Evolutionary conservation across 352 stramenopile species (phyloP), one percentile per base, ranked within the genome.

Genomic region (Phytophthora sojae): DNA sequence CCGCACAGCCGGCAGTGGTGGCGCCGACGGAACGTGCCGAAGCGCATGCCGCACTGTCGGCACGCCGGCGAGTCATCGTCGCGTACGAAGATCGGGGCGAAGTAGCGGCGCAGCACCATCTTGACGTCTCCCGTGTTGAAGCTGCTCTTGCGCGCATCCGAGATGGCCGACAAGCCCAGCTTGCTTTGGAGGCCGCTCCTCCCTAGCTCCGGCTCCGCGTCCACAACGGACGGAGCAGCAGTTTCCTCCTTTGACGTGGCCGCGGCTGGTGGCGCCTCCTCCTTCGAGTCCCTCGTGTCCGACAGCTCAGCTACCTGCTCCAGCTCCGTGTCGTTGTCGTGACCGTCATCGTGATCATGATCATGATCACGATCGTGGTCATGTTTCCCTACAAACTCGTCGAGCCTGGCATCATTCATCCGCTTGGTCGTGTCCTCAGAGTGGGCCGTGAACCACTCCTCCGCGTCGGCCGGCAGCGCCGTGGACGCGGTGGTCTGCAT

Each of bases 1-100:
- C 89, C 89, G 55, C 89, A 96, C 9, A 96, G 70, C 11, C 81
- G 79, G 44, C 89, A 96, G 62, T 95, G 84, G 58, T 95, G 82
- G 23, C 88, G 85, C 11, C 88, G 85, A 25, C 88, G 83, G 42
- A 95, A 86, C 7, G 92, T 81, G 25, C 83, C 82, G 73, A 96
- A 95, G 37, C 89, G 89, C 67, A 79, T 85, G 47, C 61, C 65
- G 59, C 89, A 96, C 19, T 94, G 88, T 14, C 73, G 79, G 44
- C 89, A 96, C 6, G 71, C 71, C 6, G 70, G 60, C 3, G 65
- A 77, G 7, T 87, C 65, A 11, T 92, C 81, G 26, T 91, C 83
- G 3, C 73, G 65, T 23, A 83, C 81, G 32, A 92, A 71, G 30
- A 84, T 69, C 35, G 83, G 85, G 12, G 83, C 80, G 69, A 91